Evolutionary conservation across 2,329 filamentous ascomycete species (phyloP), one percentile per base, ranked within the genome.

Genomic region (Aspergillus neoniger): DNA sequence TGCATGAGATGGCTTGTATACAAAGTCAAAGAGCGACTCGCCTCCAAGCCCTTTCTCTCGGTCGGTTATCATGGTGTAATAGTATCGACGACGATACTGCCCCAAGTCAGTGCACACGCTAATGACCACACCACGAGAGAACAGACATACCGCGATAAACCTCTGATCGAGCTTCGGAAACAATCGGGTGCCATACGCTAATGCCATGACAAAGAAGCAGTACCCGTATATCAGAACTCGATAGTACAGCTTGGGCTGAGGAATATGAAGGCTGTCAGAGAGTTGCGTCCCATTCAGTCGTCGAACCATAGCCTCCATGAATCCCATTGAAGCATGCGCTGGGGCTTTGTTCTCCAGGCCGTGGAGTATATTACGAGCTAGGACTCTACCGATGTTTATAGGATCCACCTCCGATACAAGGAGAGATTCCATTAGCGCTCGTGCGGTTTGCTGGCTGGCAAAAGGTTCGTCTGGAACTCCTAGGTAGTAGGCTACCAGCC

Each of bases 341-440:
- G 91, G 91, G 0, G 89, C 85, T 43, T 86, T 84, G 53, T 83
- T 80, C 66, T 88, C 82, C n/a, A 93, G 80, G 3, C 85, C 84
- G 3, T 85, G 82, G 66, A 94, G 87, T 68, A 93, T 89, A 70
- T 93, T 94, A 73, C 89, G 89, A 3, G 89, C 89, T 25, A 94
- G 80, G 6, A 88, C 80, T 49, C 82, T 81, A 0, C 85, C 88
- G 19, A 83, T 89, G 0, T 81, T 76, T 0, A 85, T 87, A 0
- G 91, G 90, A 25, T 83, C 71, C 19, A 92, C 82, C 72, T 93
- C 90, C 28, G 87, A 82, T 28, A 85, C 76, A 17, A 91, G 73
- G 1, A 92, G 77, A 0, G 84, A 85, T 66, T 93, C 89, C 85
- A 92, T 88, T 69, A 87, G 82, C 2, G 79, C 79, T 65, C 83